phyloP scores from a whole-genome alignment of 2,329 filamentous ascomycete genomes.

The Aspergillus neoniger region DNA sequence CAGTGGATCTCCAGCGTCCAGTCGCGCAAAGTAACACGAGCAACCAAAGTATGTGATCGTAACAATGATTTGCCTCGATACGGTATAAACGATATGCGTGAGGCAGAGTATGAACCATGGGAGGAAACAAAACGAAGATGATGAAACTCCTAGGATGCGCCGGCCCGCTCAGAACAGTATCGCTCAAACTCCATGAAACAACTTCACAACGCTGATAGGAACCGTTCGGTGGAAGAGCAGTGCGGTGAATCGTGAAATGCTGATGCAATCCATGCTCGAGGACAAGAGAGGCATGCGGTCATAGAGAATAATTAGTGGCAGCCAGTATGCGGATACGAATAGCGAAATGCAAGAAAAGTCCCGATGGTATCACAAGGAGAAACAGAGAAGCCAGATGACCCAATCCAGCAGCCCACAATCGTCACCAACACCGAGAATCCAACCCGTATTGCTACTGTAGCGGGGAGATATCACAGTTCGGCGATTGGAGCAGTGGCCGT shows the following conservation, averaged over 20 bases:
- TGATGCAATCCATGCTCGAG: slow-evolving; percentile 10
- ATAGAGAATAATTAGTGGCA: neutral
- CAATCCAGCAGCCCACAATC: neutral
- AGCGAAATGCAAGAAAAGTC: neutral
- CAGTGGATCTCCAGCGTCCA: neutral
- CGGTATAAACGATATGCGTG: slow-evolving; percentile 5
- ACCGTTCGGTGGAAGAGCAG: slow-evolving; percentile 2
- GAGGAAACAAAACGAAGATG: slow-evolving; percentile 13
- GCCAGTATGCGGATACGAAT: neutral
- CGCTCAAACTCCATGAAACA: slow-evolving; percentile 19
- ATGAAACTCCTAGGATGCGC: slow-evolving; percentile 32
- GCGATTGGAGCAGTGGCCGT: slow-evolving; percentile 35
- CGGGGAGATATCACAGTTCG: slow-evolving; percentile 31
- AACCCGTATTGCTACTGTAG: neutral
- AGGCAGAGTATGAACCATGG: neutral
- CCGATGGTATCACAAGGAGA: neutral
- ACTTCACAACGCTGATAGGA: slow-evolving; percentile 10
- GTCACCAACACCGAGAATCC: neutral
- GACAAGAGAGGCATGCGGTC: slow-evolving; percentile 5
- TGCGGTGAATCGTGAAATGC: slow-evolving; percentile 4
- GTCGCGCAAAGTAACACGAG: neutral
- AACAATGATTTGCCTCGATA: slow-evolving; percentile 13
- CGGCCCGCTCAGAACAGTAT: slow-evolving; percentile 19
- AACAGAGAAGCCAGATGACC: neutral
- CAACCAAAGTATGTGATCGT: slow-evolving; percentile 13